Evolutionary conservation across 768 basidiomycete species (phyloP).

Genomic region (Tremella fuciformis): DNA sequence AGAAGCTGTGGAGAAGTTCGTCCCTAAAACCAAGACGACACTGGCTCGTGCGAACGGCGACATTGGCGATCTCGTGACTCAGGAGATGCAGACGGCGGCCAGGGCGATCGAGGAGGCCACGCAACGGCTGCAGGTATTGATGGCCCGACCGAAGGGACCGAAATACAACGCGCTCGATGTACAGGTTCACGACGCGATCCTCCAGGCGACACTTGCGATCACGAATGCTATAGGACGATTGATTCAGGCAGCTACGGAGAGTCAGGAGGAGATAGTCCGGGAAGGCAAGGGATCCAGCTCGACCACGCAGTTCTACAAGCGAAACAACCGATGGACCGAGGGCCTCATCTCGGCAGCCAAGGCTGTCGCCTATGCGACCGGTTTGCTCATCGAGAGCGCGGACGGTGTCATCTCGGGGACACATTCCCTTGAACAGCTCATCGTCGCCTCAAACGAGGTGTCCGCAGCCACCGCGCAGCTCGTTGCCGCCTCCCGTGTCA

Average conservation of each 20-base stretch:
- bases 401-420: constrained; percentile 96
- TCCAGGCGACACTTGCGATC: constrained; percentile 88
- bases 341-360: constrained; percentile 97
- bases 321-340: constrained; percentile 99
- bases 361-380: constrained; percentile 94
- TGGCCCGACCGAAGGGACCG: constrained; percentile 78
- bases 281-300: constrained; percentile 91
- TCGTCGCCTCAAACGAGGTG: constrained; percentile 99
- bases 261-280: constrained; percentile 95
- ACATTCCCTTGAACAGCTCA: constrained; percentile 95
- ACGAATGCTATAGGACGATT: constrained; percentile 90
- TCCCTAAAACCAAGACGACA: constrained; percentile 70
- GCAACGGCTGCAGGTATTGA: constrained; percentile 81
- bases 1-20: constrained; percentile 76
- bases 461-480: constrained; percentile 95
- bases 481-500: constrained; percentile 96
- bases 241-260: constrained; percentile 94
- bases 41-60: constrained; percentile 80
- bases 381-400: constrained; percentile 90
- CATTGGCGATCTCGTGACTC: constrained; percentile 91
- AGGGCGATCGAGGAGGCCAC: constrained; percentile 91
- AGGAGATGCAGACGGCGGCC: constrained; percentile 92
- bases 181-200: constrained; percentile 96
- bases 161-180: constrained; percentile 87
- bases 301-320: constrained; percentile 96